Evolutionary conservation across 371 early-diverging fungal species (phyloP).

Genomic region (Apophysomyces sp.): DNA sequence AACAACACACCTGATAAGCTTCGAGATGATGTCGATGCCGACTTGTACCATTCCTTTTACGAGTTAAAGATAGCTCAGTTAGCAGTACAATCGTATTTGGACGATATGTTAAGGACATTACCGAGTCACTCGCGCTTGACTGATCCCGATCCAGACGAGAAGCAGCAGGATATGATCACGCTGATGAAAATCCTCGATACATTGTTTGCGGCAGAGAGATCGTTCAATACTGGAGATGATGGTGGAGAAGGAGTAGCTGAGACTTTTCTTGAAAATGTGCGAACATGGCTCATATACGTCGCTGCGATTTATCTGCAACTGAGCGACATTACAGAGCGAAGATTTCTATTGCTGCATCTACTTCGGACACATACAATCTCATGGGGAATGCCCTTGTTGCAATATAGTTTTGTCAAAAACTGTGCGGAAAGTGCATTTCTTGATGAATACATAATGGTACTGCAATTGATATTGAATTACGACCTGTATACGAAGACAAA

Average conservation of each 20-base stretch:
- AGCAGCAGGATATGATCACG: constrained; percentile 6
- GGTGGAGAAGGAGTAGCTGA: not conserved
- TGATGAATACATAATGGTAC: constrained; percentile 24
- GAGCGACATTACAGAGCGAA: constrained; percentile 25
- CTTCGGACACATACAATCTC: constrained; percentile 38
- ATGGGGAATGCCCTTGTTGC: constrained; percentile 62
- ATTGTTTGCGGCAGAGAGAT: constrained; percentile 16
- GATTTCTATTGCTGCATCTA: constrained; percentile 48
- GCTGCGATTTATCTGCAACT: constrained; percentile 28
- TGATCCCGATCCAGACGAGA: constrained; percentile 15
- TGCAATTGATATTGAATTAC: constrained; percentile 29
- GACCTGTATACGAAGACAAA: constrained; percentile 23
- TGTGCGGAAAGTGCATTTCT: not conserved
- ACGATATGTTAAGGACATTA: constrained; percentile 34
- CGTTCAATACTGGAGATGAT: not conserved
- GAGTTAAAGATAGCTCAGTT: constrained; percentile 44
- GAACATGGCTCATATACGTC: constrained; percentile 52
- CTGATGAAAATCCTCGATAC: constrained; percentile 17
- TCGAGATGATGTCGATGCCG: constrained; percentile 24
- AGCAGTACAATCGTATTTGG: constrained; percentile 55
- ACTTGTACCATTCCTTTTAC: constrained; percentile 22
- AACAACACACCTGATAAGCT: constrained; percentile 28
- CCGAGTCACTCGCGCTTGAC: not conserved
- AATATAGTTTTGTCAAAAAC: constrained; percentile 25
- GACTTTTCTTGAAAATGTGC: constrained; percentile 39